Base-by-base conservation (phyloP, 768 basidiomycete species). In the Asterophora lycoperdoides region DNA sequence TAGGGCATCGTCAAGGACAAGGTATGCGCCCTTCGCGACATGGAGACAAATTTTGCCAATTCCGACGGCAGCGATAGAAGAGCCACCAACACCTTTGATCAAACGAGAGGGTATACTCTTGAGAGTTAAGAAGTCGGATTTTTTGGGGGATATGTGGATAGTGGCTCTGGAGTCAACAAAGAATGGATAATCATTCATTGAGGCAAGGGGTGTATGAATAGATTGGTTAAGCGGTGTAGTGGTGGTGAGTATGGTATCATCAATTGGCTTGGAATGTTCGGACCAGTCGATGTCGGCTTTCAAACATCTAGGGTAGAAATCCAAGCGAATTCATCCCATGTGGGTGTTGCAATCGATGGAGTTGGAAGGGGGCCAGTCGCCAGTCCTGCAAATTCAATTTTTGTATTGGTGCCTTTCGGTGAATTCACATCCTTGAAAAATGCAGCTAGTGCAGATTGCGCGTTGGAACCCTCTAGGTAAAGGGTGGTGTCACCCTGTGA, bases 91-190 rank as follows among this genome's bases (percentile, higher is more conserved):
- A 11, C 46, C 46, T 17, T 40, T 40, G 20, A 41, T 14, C 5
- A 14, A 14, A 6, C 20, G 19, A 5, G 46, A 7, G 2, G 13
- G 7, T 13, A 46, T 46, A 2, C 35, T 5, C 6, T 19, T 4
- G 19, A 46, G 35, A 3, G 14, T 46, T 3, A 38, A 10, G 36
- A 46, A 38, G 26, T 46, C 45, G 4, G 7, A 4, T 2, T 13
- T 3, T 4, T n/a, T 11, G 17, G 45, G 46, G 26, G 36, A 39
- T 7, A 48, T 39, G 28, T 48, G 46, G 26, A 48, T 29, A 17
- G 46, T 48, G n/a, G 46, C 46, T 18, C 46, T 29, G 20, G 46
- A 39, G 23, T 48, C 46, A 18, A 48, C 19, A 18, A 11, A 40
- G 46, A 48, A 48, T 5, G 29, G 29, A 10, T 15, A 38, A 26